These are phyloP conservation scores for Geranium incanum DNA, from an alignment of 441 rosid genomes.

Conservation along the genomic window DNA sequence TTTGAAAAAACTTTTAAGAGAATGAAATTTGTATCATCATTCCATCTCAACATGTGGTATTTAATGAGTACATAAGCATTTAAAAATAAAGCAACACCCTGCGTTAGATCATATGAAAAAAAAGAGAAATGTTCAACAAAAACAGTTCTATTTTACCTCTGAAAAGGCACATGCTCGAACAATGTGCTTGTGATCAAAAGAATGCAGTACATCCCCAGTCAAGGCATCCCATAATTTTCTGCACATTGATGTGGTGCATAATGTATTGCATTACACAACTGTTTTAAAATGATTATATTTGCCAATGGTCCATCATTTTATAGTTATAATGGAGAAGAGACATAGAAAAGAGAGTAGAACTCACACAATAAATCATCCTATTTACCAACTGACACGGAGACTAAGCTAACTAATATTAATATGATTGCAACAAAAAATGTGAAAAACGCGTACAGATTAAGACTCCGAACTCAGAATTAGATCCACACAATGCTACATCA, in stretches of 20 bases:
- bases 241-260: slow-evolving; percentile 21
- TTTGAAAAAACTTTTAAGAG: neutral
- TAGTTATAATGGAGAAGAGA: no score
- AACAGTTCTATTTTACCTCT: slow-evolving; percentile 40
- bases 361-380: neutral
- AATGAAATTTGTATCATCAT: neutral
- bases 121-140: neutral
- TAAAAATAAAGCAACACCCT: no score
- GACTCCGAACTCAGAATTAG: neutral
- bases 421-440: neutral
- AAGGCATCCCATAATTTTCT: slow-evolving; percentile 97
- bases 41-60: neutral
- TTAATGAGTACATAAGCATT: neutral
- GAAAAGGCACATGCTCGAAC: slow-evolving; percentile 93
- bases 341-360: neutral
- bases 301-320: no score
- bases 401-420: neutral
- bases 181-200: slow-evolving; percentile 94
- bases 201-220: slow-evolving; percentile 81
- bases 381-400: neutral
- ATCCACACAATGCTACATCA: neutral
- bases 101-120: neutral
- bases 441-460: neutral
- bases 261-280: neutral
- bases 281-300: neutral